Percentiles rank a stretch among this genome's conserved stretches.
phyloP scores from a whole-genome alignment of 208 protist species.

The Histomonas meleagridis region DNA sequence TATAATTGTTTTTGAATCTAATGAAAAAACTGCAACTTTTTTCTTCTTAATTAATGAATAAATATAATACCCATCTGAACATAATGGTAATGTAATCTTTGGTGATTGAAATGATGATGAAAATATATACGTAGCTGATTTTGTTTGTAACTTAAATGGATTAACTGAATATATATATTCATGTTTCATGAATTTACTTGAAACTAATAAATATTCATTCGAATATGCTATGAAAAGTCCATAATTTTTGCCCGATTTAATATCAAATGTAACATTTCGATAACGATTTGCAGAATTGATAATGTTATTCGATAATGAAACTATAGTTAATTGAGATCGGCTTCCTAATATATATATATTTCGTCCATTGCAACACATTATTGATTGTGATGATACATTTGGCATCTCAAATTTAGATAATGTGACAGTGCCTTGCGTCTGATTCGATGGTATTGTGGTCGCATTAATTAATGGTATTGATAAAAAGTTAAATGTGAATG shows the following conservation, averaged over 20 bases:
- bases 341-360: background rate
- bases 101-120: too few relatives aligned
- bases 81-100: background rate
- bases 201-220: background rate
- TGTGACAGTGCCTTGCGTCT: too few relatives aligned
- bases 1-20: background rate
- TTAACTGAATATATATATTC: background rate
- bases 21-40: background rate
- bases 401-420: background rate
- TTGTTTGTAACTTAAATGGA: too few relatives aligned
- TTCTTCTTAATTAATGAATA: slow-evolving; percentile 8
- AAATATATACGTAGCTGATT: too few relatives aligned
- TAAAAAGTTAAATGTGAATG: too few relatives aligned
- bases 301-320: background rate
- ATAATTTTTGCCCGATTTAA: background rate
- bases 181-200: background rate
- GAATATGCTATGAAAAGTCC: background rate
- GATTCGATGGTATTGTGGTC: too few relatives aligned
- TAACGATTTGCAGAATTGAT: background rate
- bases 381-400: background rate
- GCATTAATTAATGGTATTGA: too few relatives aligned
- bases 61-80: background rate
- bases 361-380: background rate
- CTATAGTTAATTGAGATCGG: background rate
- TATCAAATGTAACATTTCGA: background rate